Evolutionary conservation across 441 rosid species (phyloP).

Genomic region (Pelargonium australe): DNA sequence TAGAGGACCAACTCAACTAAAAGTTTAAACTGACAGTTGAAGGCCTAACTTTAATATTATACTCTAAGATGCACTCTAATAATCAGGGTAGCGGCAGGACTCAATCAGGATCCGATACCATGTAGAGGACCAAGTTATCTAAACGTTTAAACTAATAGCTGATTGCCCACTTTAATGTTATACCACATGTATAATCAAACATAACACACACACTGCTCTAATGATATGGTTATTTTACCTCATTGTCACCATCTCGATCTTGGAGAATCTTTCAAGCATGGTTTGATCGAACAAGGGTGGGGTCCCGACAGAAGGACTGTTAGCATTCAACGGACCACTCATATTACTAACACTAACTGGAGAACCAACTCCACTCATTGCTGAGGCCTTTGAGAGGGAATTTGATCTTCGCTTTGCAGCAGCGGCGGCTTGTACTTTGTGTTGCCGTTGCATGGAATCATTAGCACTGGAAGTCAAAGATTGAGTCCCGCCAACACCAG

Average conservation of each 20-base stretch:
- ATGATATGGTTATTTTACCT: slow-evolving; percentile 40
- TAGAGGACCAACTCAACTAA: not conserved
- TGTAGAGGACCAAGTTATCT: too few relatives aligned
- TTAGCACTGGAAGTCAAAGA: slow-evolving; percentile 77
- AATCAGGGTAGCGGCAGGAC: too few relatives aligned
- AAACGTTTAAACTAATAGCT: too few relatives aligned
- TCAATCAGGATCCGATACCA: too few relatives aligned
- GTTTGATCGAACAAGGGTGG: slow-evolving; percentile 59
- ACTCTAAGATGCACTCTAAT: too few relatives aligned
- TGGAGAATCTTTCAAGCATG: slow-evolving; percentile 70
- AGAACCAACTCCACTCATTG: slow-evolving; percentile 76
- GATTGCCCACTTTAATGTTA: too few relatives aligned
- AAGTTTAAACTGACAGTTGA: not conserved
- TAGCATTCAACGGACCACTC: slow-evolving; percentile 55
- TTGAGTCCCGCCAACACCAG: slow-evolving; percentile 55
- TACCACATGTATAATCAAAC: too few relatives aligned
- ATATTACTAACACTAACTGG: slow-evolving; percentile 86
- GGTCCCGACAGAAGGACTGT: slow-evolving; percentile 80
- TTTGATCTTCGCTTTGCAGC: slow-evolving; percentile 58
- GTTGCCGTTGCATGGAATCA: slow-evolving; percentile 69
- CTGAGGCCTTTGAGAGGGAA: slow-evolving; percentile 68
- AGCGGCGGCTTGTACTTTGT: slow-evolving; percentile 49
- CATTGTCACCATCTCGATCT: slow-evolving; percentile 60
- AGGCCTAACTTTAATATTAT: not conserved
- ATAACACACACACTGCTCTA: too few relatives aligned